Evolutionary conservation across 2,329 filamentous ascomycete genomes (phyloP).

Genomic region (Calonectria multiphialidica): DNA sequence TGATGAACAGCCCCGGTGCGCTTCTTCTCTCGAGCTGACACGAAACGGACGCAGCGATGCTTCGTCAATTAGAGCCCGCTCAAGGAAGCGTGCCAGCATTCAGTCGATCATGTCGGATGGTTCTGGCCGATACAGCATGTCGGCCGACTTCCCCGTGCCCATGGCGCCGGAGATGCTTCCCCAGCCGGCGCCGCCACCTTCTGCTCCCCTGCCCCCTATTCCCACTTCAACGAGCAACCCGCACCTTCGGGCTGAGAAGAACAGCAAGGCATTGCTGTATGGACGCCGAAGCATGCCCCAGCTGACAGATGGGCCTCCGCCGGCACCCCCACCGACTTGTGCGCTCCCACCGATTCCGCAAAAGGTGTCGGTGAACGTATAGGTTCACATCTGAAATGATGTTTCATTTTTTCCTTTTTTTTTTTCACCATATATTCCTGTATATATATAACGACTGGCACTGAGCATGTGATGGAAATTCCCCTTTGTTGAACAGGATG

Average conservation of each 20-base stretch:
- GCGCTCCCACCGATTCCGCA: constrained; percentile 66
- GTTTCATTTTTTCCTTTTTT: constrained; percentile 19
- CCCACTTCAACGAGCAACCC: constrained; percentile 42
- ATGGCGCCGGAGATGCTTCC: constrained; percentile 40
- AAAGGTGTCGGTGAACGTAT: constrained; percentile 37
- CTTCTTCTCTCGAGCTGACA: constrained; percentile 50
- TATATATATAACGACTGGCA: constrained; percentile 31
- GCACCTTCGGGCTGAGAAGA: constrained; percentile 35
- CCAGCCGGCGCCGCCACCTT: constrained; percentile 45
- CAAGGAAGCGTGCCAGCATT: constrained; percentile 45
- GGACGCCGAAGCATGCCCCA: constrained; percentile 65
- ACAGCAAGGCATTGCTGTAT: constrained; percentile 36
- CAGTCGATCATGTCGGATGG: constrained; percentile 43
- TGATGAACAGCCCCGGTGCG: constrained; percentile 40
- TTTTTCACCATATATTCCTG: background rate
- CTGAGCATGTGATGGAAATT: constrained; percentile 28
- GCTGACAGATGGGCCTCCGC: constrained; percentile 63
- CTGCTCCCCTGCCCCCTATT: constrained; percentile 47
- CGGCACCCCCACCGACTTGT: constrained; percentile 65
- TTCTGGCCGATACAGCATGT: constrained; percentile 37
- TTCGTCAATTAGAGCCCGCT: constrained; percentile 34
- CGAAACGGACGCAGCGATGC: constrained; percentile 37
- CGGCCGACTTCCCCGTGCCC: constrained; percentile 40
- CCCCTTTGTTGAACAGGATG: constrained; percentile 27
- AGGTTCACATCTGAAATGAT: constrained; percentile 5